Percentiles rank a stretch among this genome's conserved stretches.
phyloP scores from a whole-genome alignment of 441 rosid genomes.

The Omphalea diandra region DNA sequence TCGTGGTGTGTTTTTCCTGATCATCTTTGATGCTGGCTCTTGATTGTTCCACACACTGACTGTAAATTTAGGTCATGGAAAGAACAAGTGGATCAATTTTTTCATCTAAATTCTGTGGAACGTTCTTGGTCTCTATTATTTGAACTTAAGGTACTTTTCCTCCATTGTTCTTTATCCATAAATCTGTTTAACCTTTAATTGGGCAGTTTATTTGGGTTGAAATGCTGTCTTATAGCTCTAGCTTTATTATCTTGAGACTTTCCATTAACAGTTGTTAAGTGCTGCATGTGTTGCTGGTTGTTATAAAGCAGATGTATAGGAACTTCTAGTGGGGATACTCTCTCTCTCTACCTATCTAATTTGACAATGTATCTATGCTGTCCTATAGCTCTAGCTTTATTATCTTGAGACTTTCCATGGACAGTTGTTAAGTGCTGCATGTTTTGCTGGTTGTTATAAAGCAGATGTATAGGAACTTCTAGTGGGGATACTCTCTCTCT shows the following conservation, averaged over 20 bases:
- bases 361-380: neutral
- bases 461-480: neutral
- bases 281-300: neutral
- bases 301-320: neutral
- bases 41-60: constrained; percentile 13
- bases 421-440: neutral
- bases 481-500: neutral
- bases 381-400: neutral
- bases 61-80: constrained; percentile 55
- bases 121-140: constrained; percentile 48
- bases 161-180: neutral
- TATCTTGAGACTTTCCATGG: neutral
- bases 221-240: neutral
- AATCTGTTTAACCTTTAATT: neutral
- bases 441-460: neutral
- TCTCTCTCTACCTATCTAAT: neutral
- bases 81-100: constrained; percentile 44
- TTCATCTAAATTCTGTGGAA: constrained; percentile 34
- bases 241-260: neutral
- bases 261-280: constrained; percentile 1
- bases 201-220: neutral
- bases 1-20: constrained; percentile 11
- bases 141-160: constrained; percentile 48
- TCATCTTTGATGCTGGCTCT: neutral
- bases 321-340: neutral